phyloP scores from a whole-genome alignment of 2,329 filamentous ascomycete species.

The Phialophora verrucosa region DNA sequence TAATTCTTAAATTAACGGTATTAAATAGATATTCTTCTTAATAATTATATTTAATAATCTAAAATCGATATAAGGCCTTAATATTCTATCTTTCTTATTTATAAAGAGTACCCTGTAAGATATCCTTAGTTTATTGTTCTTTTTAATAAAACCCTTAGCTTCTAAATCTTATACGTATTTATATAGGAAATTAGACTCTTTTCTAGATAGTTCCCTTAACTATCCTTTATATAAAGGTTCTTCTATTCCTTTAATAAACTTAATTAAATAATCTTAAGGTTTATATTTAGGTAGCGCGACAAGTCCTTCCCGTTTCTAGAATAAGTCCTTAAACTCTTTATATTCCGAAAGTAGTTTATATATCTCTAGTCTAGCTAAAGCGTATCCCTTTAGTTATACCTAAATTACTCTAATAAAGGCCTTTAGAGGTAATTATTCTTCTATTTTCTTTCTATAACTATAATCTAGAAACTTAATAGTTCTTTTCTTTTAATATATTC shows the following conservation, averaged over 20 bases:
- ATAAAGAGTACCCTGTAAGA: too few species aligned
- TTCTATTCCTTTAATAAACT: neutral
- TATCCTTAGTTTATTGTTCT: too few species aligned
- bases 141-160: too few species aligned
- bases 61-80: neutral
- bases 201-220: too few species aligned
- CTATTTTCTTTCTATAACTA: neutral
- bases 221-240: neutral
- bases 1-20: neutral
- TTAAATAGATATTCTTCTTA: neutral
- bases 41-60: neutral
- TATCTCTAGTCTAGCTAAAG: neutral
- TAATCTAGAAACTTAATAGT: neutral
- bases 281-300: neutral
- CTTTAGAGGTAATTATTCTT: neutral
- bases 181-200: too few species aligned
- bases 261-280: neutral
- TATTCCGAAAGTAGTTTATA: neutral
- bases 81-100: neutral
- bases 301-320: neutral
- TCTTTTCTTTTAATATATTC: neutral
- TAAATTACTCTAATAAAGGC: neutral
- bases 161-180: too few species aligned
- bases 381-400: too few species aligned
- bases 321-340: neutral